Conservation (phyloP, 306 rosid species). For the Bauhinia variegata region DNA sequence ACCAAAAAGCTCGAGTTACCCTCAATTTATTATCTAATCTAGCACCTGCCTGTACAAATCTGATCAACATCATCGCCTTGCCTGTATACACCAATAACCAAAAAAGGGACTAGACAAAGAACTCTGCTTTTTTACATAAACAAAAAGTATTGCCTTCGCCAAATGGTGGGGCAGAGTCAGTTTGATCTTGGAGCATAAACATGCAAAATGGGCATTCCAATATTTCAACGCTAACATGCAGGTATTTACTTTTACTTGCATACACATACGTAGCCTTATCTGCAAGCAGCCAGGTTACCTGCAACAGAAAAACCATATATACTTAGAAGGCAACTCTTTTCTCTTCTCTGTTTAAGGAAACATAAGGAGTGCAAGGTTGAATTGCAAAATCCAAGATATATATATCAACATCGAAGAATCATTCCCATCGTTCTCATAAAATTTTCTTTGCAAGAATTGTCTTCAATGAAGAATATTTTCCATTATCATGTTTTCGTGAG, state of each 20-base stretch:
- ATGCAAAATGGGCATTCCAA: constrained; percentile 27
- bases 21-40: constrained; percentile 34
- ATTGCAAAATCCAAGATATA: too few relatives aligned
- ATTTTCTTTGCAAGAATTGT: too few relatives aligned
- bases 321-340: neutral
- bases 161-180: neutral
- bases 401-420: too few relatives aligned
- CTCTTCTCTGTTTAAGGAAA: too few relatives aligned
- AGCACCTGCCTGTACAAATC: constrained; percentile 42
- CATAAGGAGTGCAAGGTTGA: too few relatives aligned
- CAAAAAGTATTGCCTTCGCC: constrained; percentile 15
- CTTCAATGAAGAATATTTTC: too few relatives aligned
- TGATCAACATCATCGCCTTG: constrained; percentile 25
- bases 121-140: constrained; percentile 8
- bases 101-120: neutral
- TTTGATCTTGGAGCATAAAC: constrained; percentile 15
- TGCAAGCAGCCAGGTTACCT: constrained; percentile 40
- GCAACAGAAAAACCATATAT: constrained; percentile 31
- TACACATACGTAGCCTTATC: constrained; percentile 13
- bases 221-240: constrained; percentile 15
- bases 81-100: neutral
- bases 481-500: too few relatives aligned
- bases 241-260: constrained; percentile 3
- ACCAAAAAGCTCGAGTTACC: constrained; percentile 38
- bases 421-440: too few relatives aligned